phyloP scores from a whole-genome alignment of 2,329 filamentous ascomycete species.

The Sclerotinia subarctica region DNA sequence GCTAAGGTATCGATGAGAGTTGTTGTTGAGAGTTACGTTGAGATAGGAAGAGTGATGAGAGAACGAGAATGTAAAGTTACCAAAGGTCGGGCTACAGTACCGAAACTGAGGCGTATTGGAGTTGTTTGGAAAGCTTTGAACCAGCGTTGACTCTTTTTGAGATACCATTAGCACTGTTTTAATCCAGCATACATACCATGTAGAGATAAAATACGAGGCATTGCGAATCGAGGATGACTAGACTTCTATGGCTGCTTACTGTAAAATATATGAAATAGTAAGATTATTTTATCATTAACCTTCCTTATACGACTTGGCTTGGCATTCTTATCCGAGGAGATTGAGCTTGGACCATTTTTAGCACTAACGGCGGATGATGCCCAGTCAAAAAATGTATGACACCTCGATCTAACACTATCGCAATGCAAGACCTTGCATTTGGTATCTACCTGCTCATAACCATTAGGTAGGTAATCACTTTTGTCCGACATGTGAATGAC shows the following conservation, averaged over 20 bases:
- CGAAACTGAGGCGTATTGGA: constrained; percentile 46
- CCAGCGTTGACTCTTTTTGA: constrained; percentile 18
- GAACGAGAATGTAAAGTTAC: constrained; percentile 43
- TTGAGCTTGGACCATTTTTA: constrained; percentile 6
- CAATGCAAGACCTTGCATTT: background rate
- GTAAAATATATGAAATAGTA: background rate
- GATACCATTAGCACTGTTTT: constrained; percentile 3
- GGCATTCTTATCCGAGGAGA: background rate
- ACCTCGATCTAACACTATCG: background rate
- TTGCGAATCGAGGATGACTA: background rate
- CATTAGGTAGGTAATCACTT: background rate
- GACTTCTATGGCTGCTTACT: background rate
- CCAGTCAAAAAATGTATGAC: background rate
- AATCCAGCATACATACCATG: background rate
- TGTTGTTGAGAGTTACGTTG: constrained; percentile 73
- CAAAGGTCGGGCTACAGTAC: constrained; percentile 45
- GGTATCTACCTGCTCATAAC: background rate
- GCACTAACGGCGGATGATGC: background rate
- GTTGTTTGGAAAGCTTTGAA: constrained; percentile 58
- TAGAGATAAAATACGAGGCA: background rate
- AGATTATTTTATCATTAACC: background rate
- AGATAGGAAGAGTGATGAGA: constrained; percentile 63
- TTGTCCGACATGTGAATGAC: constrained; percentile 28
- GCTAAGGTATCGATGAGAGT: constrained; percentile 63
- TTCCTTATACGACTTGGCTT: background rate